These are phyloP conservation scores for Cyclotella atomus DNA, from an alignment of 108 stramenopile genomes.

Conservation along the genomic window DNA sequence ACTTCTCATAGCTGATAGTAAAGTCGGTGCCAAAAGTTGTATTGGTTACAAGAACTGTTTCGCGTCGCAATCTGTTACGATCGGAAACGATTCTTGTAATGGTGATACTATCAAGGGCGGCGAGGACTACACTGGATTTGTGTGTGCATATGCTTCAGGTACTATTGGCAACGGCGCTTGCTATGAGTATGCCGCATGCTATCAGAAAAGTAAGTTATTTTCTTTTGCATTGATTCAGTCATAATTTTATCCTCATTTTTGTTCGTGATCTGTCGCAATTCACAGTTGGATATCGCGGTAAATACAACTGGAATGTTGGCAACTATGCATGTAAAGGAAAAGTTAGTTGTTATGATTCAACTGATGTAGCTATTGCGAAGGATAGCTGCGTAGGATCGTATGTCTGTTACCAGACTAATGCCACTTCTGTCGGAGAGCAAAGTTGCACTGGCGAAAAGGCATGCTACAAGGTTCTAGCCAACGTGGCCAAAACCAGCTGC, in stretches of 20 bases:
- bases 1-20: not conserved
- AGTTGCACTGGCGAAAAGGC: no score
- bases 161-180: not conserved
- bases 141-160: not conserved
- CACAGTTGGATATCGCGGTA: not conserved
- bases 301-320: not conserved
- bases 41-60: constrained; percentile 7
- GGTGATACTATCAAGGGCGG: not conserved
- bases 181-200: constrained; percentile 9
- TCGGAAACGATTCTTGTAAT: not conserved
- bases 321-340: not conserved
- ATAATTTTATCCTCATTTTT: not conserved
- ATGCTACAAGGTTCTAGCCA: not conserved
- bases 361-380: not conserved
- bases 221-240: not conserved
- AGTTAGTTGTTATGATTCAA: not conserved
- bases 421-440: not conserved
- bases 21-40: not conserved
- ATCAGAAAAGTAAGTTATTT: not conserved
- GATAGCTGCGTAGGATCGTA: not conserved
- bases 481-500: not conserved
- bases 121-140: not conserved
- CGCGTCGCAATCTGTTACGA: not conserved
- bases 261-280: not conserved
- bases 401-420: not conserved